phyloP scores from a whole-genome alignment of 768 basidiomycete species.

The Boletus tomentosulus region DNA sequence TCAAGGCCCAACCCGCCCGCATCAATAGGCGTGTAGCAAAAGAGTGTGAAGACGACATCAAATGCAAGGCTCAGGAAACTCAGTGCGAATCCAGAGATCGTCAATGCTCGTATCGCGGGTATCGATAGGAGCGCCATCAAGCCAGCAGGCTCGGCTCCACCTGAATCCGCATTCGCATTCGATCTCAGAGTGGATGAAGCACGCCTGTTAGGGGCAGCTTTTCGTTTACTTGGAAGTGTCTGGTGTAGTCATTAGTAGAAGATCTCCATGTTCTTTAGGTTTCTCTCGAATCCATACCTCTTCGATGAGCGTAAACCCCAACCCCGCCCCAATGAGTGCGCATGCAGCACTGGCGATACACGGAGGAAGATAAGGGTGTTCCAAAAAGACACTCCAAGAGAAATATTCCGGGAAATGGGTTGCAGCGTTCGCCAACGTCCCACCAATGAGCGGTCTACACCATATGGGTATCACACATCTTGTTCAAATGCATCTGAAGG shows the following conservation, averaged over 20 bases:
- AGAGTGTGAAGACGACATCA: constrained; percentile 63
- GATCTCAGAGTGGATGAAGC: neutral
- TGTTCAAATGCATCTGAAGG: neutral
- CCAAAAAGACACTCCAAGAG: constrained; percentile 9
- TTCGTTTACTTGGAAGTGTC: constrained; percentile 18
- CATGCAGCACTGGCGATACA: constrained; percentile 9
- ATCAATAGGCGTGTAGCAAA: constrained; percentile 55
- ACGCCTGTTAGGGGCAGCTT: neutral
- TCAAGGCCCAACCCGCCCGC: constrained; percentile 54
- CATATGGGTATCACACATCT: neutral
- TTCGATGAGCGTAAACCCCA: constrained; percentile 18
- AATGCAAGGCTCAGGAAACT: constrained; percentile 53
- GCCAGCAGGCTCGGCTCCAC: constrained; percentile 16
- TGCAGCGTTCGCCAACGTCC: constrained; percentile 18
- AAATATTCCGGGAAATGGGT: constrained; percentile 11
- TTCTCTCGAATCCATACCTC: constrained; percentile 15
- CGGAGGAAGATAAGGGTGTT: constrained; percentile 16
- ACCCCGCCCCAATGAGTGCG: constrained; percentile 2
- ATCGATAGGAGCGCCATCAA: constrained; percentile 40
- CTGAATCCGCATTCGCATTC: neutral
- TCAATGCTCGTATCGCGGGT: constrained; percentile 49
- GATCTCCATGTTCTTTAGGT: too few relatives aligned
- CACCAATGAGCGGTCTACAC: constrained; percentile 19
- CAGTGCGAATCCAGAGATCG: constrained; percentile 47
- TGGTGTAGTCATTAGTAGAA: neutral